Evolutionary conservation across 2,329 filamentous ascomycete genomes (phyloP), one percentile per base, ranked within the genome.

Genomic region (Periconia sp.): DNA sequence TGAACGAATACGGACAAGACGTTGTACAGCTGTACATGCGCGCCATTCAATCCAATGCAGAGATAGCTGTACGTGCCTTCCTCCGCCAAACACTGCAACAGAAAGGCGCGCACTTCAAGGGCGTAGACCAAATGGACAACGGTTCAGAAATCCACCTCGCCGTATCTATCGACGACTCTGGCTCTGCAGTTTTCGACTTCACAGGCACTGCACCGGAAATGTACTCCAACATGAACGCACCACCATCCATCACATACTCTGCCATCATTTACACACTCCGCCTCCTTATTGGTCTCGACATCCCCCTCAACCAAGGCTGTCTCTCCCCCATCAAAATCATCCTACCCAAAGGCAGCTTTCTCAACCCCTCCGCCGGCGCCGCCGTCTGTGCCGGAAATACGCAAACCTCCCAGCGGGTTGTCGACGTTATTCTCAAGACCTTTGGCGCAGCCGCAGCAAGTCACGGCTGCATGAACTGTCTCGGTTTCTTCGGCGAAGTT

Each of bases 291-390:
- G 58, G 64, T n/a, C 27, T 58, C 0, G 73, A 76, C 23, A 75
- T 77, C 5, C 75, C 74, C 0, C 64, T 77, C 0, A 77, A 77
- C 55, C 64, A 77, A 55, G 75, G 74, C 19, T 76, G 74, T 44
- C 62, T 77, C 5, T 49, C 60, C 1, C 73, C 74, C 0, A 67
- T 75, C 14, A 59, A 69, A 18, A 65, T 77, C 30, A 52, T 54
- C n/a, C 62, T 74, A 0, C 74, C 74, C 2, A 50, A 54, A 13
- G 64, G 66, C 10, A 65, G 63, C 1, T 57, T 76, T n/a, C 64
- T 77, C 1, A 69, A 69, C 18, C 74, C 74, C 1, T 65, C 62
- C 0, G 63, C 73, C 0, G 54, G 58, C 0, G 73, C 68, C 1
- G 74, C 73, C 1, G 67, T 74, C 45, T 61, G 58, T 44, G 56